Percentiles rank a stretch among this genome's conserved stretches.
These are phyloP conservation scores for Globisporangium iwayamae DNA, from an alignment of 352 stramenopile species.

Conservation along the genomic window DNA sequence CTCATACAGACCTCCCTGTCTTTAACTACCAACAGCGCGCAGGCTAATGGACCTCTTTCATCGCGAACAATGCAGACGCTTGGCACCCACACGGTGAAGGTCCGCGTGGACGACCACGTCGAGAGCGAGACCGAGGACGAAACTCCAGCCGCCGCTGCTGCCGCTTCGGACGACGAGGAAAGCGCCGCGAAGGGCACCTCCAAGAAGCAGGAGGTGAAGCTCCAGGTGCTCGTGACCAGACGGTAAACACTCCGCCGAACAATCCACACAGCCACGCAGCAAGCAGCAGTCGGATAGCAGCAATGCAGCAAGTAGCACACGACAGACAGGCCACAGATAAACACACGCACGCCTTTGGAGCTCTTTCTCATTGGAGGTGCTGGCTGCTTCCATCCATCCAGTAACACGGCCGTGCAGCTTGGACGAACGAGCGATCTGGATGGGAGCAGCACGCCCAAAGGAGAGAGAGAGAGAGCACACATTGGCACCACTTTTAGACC, in stretches of 20 bases:
- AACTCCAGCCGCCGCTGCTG: conserved; percentile 18
- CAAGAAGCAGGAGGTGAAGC: conserved; percentile 76
- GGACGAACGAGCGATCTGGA: background rate
- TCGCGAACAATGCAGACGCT: conserved; percentile 35
- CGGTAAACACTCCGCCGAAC: conserved; percentile 35
- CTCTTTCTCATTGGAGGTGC: background rate
- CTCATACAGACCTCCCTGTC: background rate
- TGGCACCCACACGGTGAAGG: conserved; percentile 74
- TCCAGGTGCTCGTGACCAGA: conserved; percentile 59
- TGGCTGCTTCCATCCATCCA: background rate
- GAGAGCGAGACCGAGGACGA: conserved; percentile 47
- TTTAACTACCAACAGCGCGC: background rate
- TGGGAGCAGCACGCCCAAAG: conserved; percentile 1
- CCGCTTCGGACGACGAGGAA: conserved; percentile 17
- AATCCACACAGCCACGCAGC: background rate
- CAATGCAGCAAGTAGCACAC: background rate
- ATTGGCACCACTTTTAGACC: background rate
- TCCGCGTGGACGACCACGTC: conserved; percentile 77
- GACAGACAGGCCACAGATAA: conserved; percentile 3
- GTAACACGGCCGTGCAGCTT: background rate
- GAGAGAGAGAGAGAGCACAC: background rate
- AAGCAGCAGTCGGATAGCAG: conserved; percentile 1
- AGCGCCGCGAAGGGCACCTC: conserved; percentile 41
- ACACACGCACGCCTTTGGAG: conserved; percentile 7
- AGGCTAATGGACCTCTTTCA: background rate